Percentiles rank a stretch among this genome's conserved stretches.
These are phyloP conservation scores for Dovyalis caffra DNA, from an alignment of 345 rosid species.

Conservation along the genomic window DNA sequence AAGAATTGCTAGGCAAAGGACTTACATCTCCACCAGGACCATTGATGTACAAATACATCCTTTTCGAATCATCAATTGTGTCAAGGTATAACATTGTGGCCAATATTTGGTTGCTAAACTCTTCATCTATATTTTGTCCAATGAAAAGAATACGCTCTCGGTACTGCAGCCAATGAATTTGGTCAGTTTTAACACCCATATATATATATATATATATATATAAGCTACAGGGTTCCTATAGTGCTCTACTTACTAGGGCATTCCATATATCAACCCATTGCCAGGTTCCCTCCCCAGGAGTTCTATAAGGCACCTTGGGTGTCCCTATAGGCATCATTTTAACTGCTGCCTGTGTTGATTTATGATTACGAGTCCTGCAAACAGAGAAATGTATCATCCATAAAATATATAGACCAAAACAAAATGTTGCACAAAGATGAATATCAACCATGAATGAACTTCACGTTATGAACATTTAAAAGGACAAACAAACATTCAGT, in stretches of 20 bases:
- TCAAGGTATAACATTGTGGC: constrained; percentile 94
- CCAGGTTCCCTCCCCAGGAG: constrained; percentile 78
- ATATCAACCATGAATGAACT: not conserved
- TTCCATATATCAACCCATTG: constrained; percentile 92
- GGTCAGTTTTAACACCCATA: constrained; percentile 9
- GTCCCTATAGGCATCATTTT: constrained; percentile 85
- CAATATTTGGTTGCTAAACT: constrained; percentile 84
- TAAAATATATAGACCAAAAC: not conserved
- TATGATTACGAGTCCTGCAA: constrained; percentile 37
- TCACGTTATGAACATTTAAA: not conserved
- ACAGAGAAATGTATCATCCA: constrained; percentile 14
- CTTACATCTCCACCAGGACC: constrained; percentile 95
- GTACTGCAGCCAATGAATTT: constrained; percentile 55
- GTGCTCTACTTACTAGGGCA: constrained; percentile 63
- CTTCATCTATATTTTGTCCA: constrained; percentile 74
- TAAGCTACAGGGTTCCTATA: not conserved
- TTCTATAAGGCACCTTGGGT: constrained; percentile 71
- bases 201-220: not conserved
- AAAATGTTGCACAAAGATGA: not conserved
- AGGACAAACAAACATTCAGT: not conserved
- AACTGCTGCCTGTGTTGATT: constrained; percentile 48
- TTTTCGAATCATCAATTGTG: constrained; percentile 63
- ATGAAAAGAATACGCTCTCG: constrained; percentile 83
- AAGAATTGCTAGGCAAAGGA: constrained; percentile 16
- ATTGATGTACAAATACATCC: constrained; percentile 61